Percentiles rank a stretch among this genome's conserved stretches.
Evolutionary conservation across 2,329 filamentous ascomycete genomes (phyloP).

Genomic region (Fusarium subglutinans): DNA sequence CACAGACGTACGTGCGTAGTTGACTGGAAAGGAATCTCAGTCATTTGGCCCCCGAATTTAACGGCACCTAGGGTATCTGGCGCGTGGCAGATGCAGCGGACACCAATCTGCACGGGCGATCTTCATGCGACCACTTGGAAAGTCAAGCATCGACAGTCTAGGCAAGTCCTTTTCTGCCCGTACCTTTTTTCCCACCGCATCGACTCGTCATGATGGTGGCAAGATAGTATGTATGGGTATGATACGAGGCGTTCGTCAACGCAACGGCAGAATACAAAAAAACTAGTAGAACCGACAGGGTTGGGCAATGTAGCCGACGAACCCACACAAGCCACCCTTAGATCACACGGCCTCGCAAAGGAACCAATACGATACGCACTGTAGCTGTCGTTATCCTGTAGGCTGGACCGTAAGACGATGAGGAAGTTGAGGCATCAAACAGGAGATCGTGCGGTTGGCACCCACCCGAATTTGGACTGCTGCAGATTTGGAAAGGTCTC

Average conservation of each 20-base stretch:
- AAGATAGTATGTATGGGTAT: neutral
- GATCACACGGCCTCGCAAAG: neutral
- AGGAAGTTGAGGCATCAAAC: neutral
- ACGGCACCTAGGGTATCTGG: constrained; percentile 8
- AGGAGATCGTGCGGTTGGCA: constrained; percentile 11
- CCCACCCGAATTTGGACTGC: constrained; percentile 26
- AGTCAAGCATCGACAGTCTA: constrained; percentile 1
- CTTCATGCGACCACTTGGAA: constrained; percentile 30
- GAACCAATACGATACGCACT: constrained; percentile 1
- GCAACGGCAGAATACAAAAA: neutral
- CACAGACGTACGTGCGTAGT: neutral
- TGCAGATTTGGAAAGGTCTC: constrained; percentile 33
- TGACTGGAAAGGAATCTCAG: neutral
- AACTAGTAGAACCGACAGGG: neutral
- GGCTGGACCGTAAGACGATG: neutral
- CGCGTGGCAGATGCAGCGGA: constrained; percentile 30
- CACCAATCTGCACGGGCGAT: constrained; percentile 31
- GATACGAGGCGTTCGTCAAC: neutral
- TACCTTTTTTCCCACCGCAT: neutral
- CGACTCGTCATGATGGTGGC: constrained; percentile 21
- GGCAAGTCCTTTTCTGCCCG: neutral
- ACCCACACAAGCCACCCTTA: constrained; percentile 1
- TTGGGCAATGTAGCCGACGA: constrained; percentile 19
- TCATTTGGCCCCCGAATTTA: constrained; percentile 24
- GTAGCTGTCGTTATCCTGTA: neutral